Percentiles rank a stretch among this genome's conserved stretches.
These are phyloP conservation scores for Rehmannia glutinosa DNA, from an alignment of 257 asterid genomes.

Conservation along the genomic window DNA sequence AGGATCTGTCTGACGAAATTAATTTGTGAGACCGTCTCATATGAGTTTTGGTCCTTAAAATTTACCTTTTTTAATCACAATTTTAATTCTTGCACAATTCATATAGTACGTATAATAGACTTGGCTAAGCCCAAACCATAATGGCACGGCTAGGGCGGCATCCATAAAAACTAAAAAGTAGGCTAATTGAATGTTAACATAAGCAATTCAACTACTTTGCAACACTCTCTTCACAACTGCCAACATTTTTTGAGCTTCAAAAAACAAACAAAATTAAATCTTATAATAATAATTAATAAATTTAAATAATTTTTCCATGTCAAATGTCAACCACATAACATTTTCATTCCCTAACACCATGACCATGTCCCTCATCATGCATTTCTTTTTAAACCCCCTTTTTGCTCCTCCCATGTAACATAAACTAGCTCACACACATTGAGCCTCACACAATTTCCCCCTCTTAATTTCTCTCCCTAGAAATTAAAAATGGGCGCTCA, in stretches of 20 bases:
- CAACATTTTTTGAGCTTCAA: constrained; percentile 1
- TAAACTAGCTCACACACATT: constrained; percentile 20
- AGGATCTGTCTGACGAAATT: too few relatives aligned
- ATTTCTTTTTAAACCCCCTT: constrained; percentile 54
- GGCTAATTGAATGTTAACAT: constrained; percentile 76
- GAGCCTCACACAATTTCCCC: not conserved
- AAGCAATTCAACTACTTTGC: constrained; percentile 47
- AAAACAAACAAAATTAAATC: not conserved
- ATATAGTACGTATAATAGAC: too few relatives aligned
- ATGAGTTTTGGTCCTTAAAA: too few relatives aligned
- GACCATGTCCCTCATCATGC: constrained; percentile 29
- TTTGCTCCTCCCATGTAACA: constrained; percentile 17
- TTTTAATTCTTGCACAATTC: not conserved
- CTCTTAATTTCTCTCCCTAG: constrained; percentile 7
- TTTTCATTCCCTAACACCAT: constrained; percentile 27
- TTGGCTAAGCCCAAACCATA: constrained; percentile 17
- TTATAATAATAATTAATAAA: not conserved
- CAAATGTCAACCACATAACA: constrained; percentile 37
- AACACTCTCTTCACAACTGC: constrained; percentile 36
- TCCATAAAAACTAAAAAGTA: constrained; percentile 47
- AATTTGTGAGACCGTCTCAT: too few relatives aligned
- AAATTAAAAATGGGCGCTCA: constrained; percentile 39
- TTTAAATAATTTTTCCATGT: too few relatives aligned
- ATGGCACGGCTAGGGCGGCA: constrained; percentile 37
- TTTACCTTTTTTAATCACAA: too few relatives aligned